Evolutionary conservation across 495 filamentous ascomycete genomes (phyloP).

Genomic region (Annulohypoxylon nitens): DNA sequence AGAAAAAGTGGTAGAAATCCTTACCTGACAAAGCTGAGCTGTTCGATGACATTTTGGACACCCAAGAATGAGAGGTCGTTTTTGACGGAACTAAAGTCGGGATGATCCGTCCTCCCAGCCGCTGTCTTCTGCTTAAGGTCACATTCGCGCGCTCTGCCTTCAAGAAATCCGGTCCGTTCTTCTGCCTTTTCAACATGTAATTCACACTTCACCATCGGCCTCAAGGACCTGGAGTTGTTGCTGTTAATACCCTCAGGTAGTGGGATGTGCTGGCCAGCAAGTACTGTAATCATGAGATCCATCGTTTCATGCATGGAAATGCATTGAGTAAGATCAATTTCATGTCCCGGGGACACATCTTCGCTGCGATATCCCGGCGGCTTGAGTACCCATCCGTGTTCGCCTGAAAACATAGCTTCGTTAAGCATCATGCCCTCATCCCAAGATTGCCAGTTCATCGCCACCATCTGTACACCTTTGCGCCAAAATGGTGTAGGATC

Average conservation of each 20-base stretch:
- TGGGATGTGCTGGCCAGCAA: slow-evolving; percentile 61
- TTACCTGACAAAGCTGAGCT: slow-evolving; percentile 65
- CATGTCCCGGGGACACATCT: slow-evolving; percentile 14
- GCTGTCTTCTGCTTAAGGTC: slow-evolving; percentile 54
- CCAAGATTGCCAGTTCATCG: slow-evolving; percentile 92
- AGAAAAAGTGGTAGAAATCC: slow-evolving; percentile 30
- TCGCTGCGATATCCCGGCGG: slow-evolving; percentile 66
- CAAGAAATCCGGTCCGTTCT: slow-evolving; percentile 47
- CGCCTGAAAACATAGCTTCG: slow-evolving; percentile 88
- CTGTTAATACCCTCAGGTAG: slow-evolving; percentile 51
- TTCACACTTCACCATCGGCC: slow-evolving; percentile 75
- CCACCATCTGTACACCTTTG: slow-evolving; percentile 90
- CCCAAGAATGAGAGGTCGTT: slow-evolving; percentile 55
- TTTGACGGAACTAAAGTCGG: slow-evolving; percentile 54
- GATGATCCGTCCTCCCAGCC: slow-evolving; percentile 55
- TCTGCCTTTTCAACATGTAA: slow-evolving; percentile 77
- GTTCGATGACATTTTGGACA: slow-evolving; percentile 57
- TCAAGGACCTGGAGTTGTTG: slow-evolving; percentile 48
- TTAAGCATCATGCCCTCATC: slow-evolving; percentile 98
- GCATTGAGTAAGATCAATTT: slow-evolving; percentile 36
- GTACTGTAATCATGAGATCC: slow-evolving; percentile 59
- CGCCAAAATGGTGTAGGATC: slow-evolving; percentile 89
- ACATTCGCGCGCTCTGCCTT: slow-evolving; percentile 38
- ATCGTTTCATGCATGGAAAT: slow-evolving; percentile 57
- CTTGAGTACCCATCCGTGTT: slow-evolving; percentile 88